Conservation (phyloP, 805 yeast genomes). For the Kuraishia floccosa region DNA sequence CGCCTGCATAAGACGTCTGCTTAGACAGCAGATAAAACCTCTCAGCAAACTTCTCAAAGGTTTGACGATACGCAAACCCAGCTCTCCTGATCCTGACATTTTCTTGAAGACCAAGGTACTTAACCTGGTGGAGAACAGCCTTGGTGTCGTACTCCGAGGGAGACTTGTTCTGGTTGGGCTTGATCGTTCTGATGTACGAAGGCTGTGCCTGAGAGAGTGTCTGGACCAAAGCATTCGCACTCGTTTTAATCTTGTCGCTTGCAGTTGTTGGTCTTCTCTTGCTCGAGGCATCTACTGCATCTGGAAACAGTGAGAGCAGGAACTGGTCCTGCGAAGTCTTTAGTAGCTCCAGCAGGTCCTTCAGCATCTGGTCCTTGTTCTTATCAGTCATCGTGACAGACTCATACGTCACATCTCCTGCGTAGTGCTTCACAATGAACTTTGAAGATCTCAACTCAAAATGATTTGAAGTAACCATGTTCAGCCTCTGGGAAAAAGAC, state of each 20-base stretch:
- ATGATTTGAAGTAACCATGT: constrained; percentile 74
- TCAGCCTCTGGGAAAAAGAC: constrained; percentile 85
- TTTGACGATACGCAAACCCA: constrained; percentile 95
- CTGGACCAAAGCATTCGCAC: constrained; percentile 85
- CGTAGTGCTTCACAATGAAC: constrained; percentile 90
- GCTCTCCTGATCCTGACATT: constrained; percentile 97
- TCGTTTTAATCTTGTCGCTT: constrained; percentile 82
- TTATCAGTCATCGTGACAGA: constrained; percentile 88
- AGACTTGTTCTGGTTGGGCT: constrained; percentile 89
- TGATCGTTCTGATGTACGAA: constrained; percentile 93
- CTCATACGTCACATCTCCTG: constrained; percentile 96
- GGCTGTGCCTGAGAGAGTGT: constrained; percentile 89
- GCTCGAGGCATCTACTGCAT: constrained; percentile 50
- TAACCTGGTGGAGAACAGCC: constrained; percentile 91
- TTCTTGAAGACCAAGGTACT: constrained; percentile 91
- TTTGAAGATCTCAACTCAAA: constrained; percentile 83
- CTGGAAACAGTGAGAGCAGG: constrained; percentile 49
- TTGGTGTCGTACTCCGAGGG: constrained; percentile 82
- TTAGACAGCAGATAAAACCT: constrained; percentile 83
- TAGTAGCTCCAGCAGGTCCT: constrained; percentile 75
- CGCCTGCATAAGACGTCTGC: constrained; percentile 86
- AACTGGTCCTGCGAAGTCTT: constrained; percentile 62
- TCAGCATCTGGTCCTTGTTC: constrained; percentile 87
- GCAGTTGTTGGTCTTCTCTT: constrained; percentile 90
- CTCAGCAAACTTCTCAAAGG: constrained; percentile 93